Evolutionary conservation across 2,329 filamentous ascomycete species (phyloP), one percentile per base, ranked within the genome.

Genomic region (Zymoseptoria tritici): DNA sequence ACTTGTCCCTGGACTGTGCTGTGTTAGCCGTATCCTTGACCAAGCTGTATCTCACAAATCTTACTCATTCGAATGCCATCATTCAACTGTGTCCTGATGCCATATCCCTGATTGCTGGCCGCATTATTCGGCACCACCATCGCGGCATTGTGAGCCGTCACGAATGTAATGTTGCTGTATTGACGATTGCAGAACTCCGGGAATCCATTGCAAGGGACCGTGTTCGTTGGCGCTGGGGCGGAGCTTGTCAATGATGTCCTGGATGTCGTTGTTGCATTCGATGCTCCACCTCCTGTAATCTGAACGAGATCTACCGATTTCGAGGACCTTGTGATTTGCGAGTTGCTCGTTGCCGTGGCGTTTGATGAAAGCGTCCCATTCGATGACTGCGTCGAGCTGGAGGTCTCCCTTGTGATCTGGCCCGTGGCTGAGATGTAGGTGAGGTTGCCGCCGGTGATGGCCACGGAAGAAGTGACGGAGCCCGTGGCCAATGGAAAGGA

Each of bases 121-220:
- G 87, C 83, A 72, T 88, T 92, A 66, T 87, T 87, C 16, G 80
- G 72, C 8, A 82, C 79, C 49, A 86, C 81, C 71, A 95, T 95
- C 9, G 89, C 89, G 50, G 88, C 90, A 77, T 95, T 95, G 77
- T 95, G 90, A 19, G 86, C 85, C 20, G 83, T 85, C 1, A 95
- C 83, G 68, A 89, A 81, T 59, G 89, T 92, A 73, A 94, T 87
- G 73, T 94, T 92, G 79, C 87, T 85, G 75, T 91, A 95, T 67
- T 84, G 86, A 60, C 89, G 83, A 5, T 75, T 76, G 77, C 90
- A 95, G 68, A 94, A 85, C 74, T 93, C 89, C 22, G 87, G 68
- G 54, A 68, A 72, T 72, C 85, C 85, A 75, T 95, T 95, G 79
- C 90, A 95, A 4, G 89, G 85, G 60, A 85, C 85, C 0, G 88